phyloP scores from a whole-genome alignment of 2,329 filamentous ascomycete species.

The Fusarium nisikadoi region DNA sequence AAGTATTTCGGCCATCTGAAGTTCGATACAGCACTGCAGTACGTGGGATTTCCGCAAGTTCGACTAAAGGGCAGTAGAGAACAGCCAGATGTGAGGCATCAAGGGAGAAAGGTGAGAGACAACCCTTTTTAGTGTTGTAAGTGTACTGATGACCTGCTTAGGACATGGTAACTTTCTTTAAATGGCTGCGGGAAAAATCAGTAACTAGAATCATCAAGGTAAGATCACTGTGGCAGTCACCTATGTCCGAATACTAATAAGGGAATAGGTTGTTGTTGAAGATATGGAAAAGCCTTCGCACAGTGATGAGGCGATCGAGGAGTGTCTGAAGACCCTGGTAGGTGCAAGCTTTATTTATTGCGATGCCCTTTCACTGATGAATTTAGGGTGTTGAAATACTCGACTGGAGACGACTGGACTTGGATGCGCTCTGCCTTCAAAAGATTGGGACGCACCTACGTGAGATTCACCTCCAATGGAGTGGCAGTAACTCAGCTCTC shows the following conservation, averaged over 20 bases:
- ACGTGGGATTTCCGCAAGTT: conserved; percentile 12
- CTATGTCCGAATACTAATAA: not conserved
- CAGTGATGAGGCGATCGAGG: conserved; percentile 17
- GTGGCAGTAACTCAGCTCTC: conserved; percentile 9
- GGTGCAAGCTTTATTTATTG: not conserved
- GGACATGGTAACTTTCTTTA: conserved; percentile 17
- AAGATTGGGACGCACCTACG: not conserved
- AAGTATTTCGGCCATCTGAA: conserved; percentile 7
- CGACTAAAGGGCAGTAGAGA: not conserved
- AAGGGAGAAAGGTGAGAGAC: not conserved
- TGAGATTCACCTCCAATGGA: conserved; percentile 19
- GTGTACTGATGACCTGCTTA: too few species aligned
- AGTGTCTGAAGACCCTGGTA: conserved; percentile 5
- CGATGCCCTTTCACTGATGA: fast-evolving
- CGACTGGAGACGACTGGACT: not conserved
- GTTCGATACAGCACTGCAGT: conserved; percentile 10
- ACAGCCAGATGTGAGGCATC: not conserved
- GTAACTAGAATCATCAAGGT: conserved; percentile 8
- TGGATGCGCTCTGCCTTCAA: not conserved
- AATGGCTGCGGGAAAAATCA: not conserved
- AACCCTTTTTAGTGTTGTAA: fast-evolving
- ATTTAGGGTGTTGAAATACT: not conserved
- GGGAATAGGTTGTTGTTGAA: conserved; percentile 3
- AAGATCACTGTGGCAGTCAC: too few species aligned
- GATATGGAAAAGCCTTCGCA: conserved; percentile 17